Conservation (phyloP, 2,329 filamentous ascomycete species). For the Penicillium sp. region DNA sequence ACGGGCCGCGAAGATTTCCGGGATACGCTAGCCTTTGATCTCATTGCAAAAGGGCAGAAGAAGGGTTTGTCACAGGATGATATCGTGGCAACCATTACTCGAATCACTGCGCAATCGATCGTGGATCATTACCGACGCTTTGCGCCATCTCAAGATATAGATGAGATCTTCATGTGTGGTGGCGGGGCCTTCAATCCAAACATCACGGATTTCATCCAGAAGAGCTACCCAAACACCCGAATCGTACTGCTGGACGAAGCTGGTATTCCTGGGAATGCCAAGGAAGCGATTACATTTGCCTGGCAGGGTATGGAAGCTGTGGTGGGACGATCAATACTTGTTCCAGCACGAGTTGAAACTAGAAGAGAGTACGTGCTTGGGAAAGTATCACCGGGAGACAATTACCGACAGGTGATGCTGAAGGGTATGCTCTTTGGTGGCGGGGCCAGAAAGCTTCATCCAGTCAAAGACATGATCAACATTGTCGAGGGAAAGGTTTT, state of each 20-base stretch:
- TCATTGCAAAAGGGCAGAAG: constrained; percentile 46
- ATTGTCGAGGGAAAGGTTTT: constrained; percentile 48
- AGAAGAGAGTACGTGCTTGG: constrained; percentile 50
- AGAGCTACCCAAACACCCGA: constrained; percentile 46
- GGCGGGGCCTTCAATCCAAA: constrained; percentile 57
- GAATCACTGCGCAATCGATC: constrained; percentile 57
- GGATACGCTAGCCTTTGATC: constrained; percentile 51
- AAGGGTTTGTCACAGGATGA: constrained; percentile 49
- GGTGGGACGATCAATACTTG: constrained; percentile 52
- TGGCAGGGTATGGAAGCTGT: constrained; percentile 59
- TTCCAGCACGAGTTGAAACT: constrained; percentile 53
- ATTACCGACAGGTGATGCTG: constrained; percentile 52
- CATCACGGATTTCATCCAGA: constrained; percentile 52
- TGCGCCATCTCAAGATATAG: constrained; percentile 45
- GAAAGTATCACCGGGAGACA: constrained; percentile 52
- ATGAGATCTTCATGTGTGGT: constrained; percentile 59
- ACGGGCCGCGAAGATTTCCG: constrained; percentile 59
- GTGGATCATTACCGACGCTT: constrained; percentile 41
- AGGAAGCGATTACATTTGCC: constrained; percentile 58
- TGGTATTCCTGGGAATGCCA: constrained; percentile 54
- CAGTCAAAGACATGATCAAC: constrained; percentile 51
- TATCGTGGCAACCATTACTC: constrained; percentile 55
- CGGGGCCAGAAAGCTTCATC: constrained; percentile 40
- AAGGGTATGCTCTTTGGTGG: constrained; percentile 52
- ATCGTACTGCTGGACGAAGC: constrained; percentile 56